A percentile compares a stretch with the other conserved stretches of the same genome.
Evolutionary conservation across 441 rosid genomes (phyloP).

Genomic region (Gossypium trilobum): DNA sequence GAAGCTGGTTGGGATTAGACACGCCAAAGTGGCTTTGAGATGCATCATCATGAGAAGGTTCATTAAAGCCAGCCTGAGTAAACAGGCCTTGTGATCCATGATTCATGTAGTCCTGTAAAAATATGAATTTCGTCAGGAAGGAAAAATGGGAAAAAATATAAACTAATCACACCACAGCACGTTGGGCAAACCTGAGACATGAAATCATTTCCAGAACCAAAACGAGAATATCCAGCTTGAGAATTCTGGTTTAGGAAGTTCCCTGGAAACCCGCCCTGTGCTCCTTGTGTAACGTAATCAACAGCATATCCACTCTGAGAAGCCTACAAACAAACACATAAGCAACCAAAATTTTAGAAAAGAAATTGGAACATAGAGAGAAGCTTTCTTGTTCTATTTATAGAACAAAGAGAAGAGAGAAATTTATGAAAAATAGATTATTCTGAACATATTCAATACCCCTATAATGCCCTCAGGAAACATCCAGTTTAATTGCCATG

Average conservation of each 20-base stretch:
- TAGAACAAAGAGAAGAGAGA: neutral
- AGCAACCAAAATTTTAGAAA: conserved; percentile 6
- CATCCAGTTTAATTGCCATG: neutral
- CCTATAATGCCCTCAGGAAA: neutral
- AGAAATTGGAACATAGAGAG: neutral
- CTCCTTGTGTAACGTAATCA: conserved; percentile 90
- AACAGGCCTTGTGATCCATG: conserved; percentile 91
- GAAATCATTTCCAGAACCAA: conserved; percentile 77
- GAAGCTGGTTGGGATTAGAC: conserved; percentile 63
- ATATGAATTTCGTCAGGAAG: neutral
- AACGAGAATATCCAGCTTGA: conserved; percentile 86
- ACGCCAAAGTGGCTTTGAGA: conserved; percentile 70
- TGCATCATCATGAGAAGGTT: conserved; percentile 76
- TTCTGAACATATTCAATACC: neutral
- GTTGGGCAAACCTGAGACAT: conserved; percentile 82
- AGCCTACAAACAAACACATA: conserved; percentile 33
- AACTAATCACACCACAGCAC: neutral
- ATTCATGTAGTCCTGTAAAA: conserved; percentile 71
- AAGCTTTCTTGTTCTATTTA: neutral
- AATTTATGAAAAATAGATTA: neutral
- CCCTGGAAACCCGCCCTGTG: conserved; percentile 77
- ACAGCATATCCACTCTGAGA: conserved; percentile 82
- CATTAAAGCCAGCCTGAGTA: conserved; percentile 78
- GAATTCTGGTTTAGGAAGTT: conserved; percentile 83
- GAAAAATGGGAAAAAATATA: neutral